Base-by-base conservation (phyloP, 805 yeast species). In the Saccharomycopsis olivae region DNA sequence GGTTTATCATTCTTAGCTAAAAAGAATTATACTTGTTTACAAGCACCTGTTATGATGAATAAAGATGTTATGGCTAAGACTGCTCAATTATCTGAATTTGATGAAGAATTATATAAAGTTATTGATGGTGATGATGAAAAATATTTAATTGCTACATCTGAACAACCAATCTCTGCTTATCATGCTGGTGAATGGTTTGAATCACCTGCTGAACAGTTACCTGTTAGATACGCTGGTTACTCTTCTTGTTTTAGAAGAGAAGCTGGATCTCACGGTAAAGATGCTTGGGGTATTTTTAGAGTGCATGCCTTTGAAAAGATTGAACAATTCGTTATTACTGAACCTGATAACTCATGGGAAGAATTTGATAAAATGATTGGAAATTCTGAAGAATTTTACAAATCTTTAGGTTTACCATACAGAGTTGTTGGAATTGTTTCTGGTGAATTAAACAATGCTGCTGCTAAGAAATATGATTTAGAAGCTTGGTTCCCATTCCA, bases 401-500 rank as follows among this genome's bases (percentile, higher is more conserved):
- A 88, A 68, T 75, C 89, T 23, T 75, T 92, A 50, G 89, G 88
- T 32, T 66, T 92, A 55, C 98, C 98, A 48, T 92, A 89, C 73
- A 77, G 97, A 62, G 92, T 92, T 44, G 98, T 92, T 49, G 95
- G 95, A 53, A 92, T 92, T 62, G 98, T 92, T 48, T 86, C 96
- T 46, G 98, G 97, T 55, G 98, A 89, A 69, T 77, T 92, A 61
- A 92, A 92, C 73, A 92, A 92, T 55, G 96, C 98, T 39, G 98
- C 98, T 48, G 97, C 98, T 51, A 92, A 92, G 73, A 92, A 92
- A 65, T 92, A 81, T 69, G 98, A 92, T 69, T 74, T 92, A 59
- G 98, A 92, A 71, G 98, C 98, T 38, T 92, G 98, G 98, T 92
- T 92, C 94, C 98, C 98, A 59, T 92, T 72, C 84, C 98, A 92